Percentiles rank a stretch among this genome's conserved stretches.
phyloP scores from a whole-genome alignment of 1,284 basidiomycete genomes.

The Ceratobasidium sp. region DNA sequence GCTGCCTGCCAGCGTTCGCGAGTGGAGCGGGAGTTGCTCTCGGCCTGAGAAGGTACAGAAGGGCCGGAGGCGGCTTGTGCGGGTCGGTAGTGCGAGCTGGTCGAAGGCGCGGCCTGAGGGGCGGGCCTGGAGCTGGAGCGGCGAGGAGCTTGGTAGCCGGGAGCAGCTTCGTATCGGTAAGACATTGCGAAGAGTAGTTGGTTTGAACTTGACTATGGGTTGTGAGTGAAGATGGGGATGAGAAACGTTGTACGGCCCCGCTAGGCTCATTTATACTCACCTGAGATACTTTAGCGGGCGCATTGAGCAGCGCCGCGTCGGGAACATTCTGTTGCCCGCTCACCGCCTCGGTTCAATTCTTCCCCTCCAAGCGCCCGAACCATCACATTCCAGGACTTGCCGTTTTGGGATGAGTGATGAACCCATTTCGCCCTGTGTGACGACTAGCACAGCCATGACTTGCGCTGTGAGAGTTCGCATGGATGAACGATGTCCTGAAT shows the following conservation, averaged over 20 bases:
- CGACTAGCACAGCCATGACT: no score
- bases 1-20: background rate
- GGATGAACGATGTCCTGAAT: no score
- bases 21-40: background rate
- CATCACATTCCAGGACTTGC: no score
- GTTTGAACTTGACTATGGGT: no score
- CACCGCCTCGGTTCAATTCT: no score
- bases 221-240: background rate
- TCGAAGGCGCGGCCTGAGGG: slow-evolving; percentile 14
- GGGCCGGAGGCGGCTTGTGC: background rate
- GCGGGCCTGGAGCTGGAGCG: background rate
- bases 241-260: no score
- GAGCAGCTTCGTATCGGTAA: slow-evolving; percentile 33
- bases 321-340: no score
- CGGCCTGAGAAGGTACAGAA: background rate
- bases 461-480: no score
- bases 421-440: no score
- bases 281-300: no score
- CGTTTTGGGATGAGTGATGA: background rate
- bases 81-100: slow-evolving; percentile 1
- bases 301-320: background rate
- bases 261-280: background rate
- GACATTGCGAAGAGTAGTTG: background rate
- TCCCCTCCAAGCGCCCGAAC: no score
- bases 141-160: background rate